Evolutionary conservation across 2,329 filamentous ascomycete species (phyloP).

Genomic region (Chalara sp.): DNA sequence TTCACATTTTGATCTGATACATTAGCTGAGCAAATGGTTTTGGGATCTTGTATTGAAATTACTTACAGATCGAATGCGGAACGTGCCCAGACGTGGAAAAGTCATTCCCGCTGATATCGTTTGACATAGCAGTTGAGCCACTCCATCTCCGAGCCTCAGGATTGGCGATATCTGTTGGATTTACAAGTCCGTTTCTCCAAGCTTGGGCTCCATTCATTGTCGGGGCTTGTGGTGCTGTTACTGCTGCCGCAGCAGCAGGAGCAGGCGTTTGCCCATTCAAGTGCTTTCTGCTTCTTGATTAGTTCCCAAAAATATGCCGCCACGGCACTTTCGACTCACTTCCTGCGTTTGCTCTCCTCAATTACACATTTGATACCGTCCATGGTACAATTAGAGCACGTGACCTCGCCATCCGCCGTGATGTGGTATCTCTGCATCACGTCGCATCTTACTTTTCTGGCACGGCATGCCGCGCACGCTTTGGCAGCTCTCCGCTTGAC

Average conservation of each 20-base stretch:
- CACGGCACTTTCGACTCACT: slow-evolving; percentile 37
- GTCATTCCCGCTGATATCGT: slow-evolving; percentile 12
- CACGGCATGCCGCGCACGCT: slow-evolving; percentile 82
- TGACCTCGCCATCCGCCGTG: slow-evolving; percentile 20
- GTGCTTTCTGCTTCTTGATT: slow-evolving; percentile 18
- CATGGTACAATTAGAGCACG: slow-evolving; percentile 28
- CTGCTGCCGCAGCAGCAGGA: slow-evolving; percentile 3
- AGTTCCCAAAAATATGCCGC: slow-evolving; percentile 9
- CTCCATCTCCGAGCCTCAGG: slow-evolving; percentile 19
- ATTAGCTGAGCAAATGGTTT: slow-evolving; percentile 3
- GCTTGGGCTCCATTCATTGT: slow-evolving; percentile 6
- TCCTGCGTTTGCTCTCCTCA: slow-evolving; percentile 60
- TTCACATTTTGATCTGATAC: slow-evolving; percentile 19
- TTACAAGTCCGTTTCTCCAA: slow-evolving; percentile 19
- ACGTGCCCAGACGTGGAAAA: slow-evolving; percentile 15
- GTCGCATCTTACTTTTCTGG: slow-evolving; percentile 88
- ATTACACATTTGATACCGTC: slow-evolving; percentile 44
- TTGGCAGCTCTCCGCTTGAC: slow-evolving; percentile 80
- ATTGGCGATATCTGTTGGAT: slow-evolving; percentile 21
- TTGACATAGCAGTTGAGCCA: slow-evolving; percentile 12
- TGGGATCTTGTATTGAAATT: neutral
- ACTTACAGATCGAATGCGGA: slow-evolving; percentile 27
- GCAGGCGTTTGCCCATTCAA: slow-evolving; percentile 12
- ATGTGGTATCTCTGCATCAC: slow-evolving; percentile 63
- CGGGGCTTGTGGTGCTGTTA: slow-evolving; percentile 4